These are phyloP conservation scores for Poterioochromonas sp. DNA, from an alignment of 352 stramenopile genomes.

Conservation along the genomic window DNA sequence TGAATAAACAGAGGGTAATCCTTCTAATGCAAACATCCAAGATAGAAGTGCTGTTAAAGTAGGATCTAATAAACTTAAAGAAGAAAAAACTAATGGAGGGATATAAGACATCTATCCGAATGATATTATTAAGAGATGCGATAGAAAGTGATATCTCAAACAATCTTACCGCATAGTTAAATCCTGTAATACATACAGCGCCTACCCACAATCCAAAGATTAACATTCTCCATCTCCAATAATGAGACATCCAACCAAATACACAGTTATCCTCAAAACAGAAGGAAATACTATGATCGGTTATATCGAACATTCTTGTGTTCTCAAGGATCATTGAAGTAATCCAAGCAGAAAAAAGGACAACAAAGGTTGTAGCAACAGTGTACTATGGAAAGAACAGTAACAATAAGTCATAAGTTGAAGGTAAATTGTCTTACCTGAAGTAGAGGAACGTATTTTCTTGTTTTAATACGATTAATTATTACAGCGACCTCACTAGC, in stretches of 20 bases:
- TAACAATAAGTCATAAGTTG: neutral
- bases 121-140: too few species aligned
- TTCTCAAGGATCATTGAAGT: neutral
- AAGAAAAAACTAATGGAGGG: constrained; percentile 18
- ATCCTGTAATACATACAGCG: constrained; percentile 19
- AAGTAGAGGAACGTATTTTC: constrained; percentile 18
- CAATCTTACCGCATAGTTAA: constrained; percentile 32
- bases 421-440: neutral
- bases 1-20: neutral
- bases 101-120: constrained; percentile 1
- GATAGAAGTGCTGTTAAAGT: neutral
- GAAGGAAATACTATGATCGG: too few species aligned
- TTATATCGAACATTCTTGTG: neutral
- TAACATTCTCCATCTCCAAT: neutral
- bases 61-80: neutral
- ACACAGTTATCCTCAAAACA: neutral
- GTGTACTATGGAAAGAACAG: constrained; percentile 5
- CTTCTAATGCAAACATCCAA: neutral
- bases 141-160: too few species aligned
- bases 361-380: neutral
- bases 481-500: neutral
- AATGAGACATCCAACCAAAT: neutral
- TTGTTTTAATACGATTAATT: neutral
- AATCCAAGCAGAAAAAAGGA: neutral
- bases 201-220: neutral